phyloP scores from a whole-genome alignment of 352 stramenopile genomes.

The Albugo candida region DNA sequence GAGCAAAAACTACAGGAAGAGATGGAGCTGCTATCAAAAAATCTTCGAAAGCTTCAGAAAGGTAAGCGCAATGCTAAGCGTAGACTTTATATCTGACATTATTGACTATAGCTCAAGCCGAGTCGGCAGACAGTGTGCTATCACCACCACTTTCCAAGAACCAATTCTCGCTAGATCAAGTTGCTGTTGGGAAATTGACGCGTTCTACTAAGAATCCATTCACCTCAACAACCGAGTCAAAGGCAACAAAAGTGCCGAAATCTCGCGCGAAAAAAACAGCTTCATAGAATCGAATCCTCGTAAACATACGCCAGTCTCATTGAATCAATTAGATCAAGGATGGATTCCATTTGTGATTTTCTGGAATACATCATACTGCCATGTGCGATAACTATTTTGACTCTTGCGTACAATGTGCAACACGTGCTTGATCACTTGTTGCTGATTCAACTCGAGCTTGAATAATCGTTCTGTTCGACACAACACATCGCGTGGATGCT shows the following conservation, averaged over 20 bases:
- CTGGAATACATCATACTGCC: conserved; percentile 84
- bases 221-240: conserved; percentile 11
- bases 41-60: not conserved
- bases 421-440: conserved; percentile 78
- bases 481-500: conserved; percentile 53
- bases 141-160: conserved; percentile 36
- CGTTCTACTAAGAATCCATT: conserved; percentile 70
- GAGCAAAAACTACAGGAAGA: not conserved
- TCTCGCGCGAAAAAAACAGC: not conserved
- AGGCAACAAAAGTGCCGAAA: not conserved
- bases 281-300: not conserved
- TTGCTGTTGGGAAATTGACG: conserved; percentile 61
- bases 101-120: conserved; percentile 11
- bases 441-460: conserved; percentile 60
- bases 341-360: conserved; percentile 84
- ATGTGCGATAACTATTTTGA: conserved; percentile 81
- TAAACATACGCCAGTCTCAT: not conserved
- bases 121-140: conserved; percentile 46
- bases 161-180: conserved; percentile 52
- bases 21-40: not conserved
- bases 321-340: conserved; percentile 16
- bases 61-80: not conserved
- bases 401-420: conserved; percentile 75
- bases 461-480: conserved; percentile 62
- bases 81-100: not conserved